Conservation (phyloP, 129 eudicot genomes). For the Gnaphalium uliginosum region DNA sequence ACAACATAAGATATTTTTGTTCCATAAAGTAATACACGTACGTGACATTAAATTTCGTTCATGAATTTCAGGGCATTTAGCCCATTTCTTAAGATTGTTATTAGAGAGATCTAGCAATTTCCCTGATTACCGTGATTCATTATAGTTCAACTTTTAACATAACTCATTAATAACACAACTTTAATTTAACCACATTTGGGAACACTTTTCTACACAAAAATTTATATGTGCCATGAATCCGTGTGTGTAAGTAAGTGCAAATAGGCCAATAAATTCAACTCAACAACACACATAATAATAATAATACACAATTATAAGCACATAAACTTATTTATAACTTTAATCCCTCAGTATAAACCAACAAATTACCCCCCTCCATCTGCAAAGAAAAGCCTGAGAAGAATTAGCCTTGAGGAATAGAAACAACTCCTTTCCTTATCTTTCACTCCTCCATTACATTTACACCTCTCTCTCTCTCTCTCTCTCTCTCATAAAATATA, state of each 20-base stretch:
- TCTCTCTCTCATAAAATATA: constrained; percentile 18
- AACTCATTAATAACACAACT: too few species aligned
- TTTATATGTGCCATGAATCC: neutral
- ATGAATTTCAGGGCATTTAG: too few species aligned
- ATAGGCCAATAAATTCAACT: neutral
- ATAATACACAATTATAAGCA: neutral
- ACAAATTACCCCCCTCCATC: constrained; percentile 6
- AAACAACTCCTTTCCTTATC: constrained; percentile 63
- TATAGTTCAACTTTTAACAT: too few species aligned
- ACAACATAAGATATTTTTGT: too few species aligned
- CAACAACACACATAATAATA: neutral
- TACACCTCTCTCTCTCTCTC: constrained; percentile 13
- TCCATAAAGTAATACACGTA: too few species aligned
- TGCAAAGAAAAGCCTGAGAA: constrained; percentile 20
- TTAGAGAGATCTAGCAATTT: too few species aligned
- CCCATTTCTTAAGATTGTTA: too few species aligned
- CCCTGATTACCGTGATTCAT: too few species aligned
- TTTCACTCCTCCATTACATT: constrained; percentile 40
- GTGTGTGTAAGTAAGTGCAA: neutral
- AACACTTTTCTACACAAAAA: neutral
- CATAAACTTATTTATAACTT: neutral
- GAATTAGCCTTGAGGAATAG: constrained; percentile 51
- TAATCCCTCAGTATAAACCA: neutral
- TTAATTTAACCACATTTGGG: neutral
- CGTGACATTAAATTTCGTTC: too few species aligned